Base-by-base conservation (phyloP, 257 asterid species). In the Salvia rosmarinus region DNA sequence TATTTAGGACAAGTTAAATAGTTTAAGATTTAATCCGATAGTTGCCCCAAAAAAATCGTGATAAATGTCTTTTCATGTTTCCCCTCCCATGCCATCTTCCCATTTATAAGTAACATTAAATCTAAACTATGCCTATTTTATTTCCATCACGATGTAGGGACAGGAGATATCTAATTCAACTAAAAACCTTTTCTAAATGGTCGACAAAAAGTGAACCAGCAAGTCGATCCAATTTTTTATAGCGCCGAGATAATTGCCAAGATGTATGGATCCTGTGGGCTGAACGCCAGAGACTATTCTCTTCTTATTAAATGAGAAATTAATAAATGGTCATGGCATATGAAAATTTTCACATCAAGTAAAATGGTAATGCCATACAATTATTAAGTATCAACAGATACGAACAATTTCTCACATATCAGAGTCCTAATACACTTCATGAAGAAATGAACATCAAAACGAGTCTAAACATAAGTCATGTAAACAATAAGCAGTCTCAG, bases 251-350 rank as follows among this genome's bases (percentile, higher is more conserved):
- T 90, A 90, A 82, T 94, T 94, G 12, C 99, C 97, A 20, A 89
- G 95, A 80, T 91, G 97, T 81, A 91, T 85, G 73, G 97, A 91
- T 56, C 99, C 98, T n/a, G 99, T 95, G 66, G 99, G 99, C 90
- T 95, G 99, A 67, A 91, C 95, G 76, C 99, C 99, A 34, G 99
- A 95, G 67, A 95, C 99, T 68, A 95, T 81, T 83, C 99, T 88
- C 81, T 95, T 95, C 91, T 97, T 91, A 85, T 63, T 67, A 68
- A 64, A 25, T 21, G 74, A 60, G 1, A 70, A 72, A 70, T 40
- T 58, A 75, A 42, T 37, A 28, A 46, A 20, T 46, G 60, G 56
- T 59, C 68, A 78, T 21, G 17, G 40, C 50, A 25, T 70, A 51
- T 49, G 39, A 49, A 55, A 51, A 35, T 66, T 40, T 63, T 12